A percentile compares a stretch with the other conserved stretches of the same genome.
Evolutionary conservation across 176 grass and related monocot species (phyloP).

Genomic region (Bothriochloa decipiens): DNA sequence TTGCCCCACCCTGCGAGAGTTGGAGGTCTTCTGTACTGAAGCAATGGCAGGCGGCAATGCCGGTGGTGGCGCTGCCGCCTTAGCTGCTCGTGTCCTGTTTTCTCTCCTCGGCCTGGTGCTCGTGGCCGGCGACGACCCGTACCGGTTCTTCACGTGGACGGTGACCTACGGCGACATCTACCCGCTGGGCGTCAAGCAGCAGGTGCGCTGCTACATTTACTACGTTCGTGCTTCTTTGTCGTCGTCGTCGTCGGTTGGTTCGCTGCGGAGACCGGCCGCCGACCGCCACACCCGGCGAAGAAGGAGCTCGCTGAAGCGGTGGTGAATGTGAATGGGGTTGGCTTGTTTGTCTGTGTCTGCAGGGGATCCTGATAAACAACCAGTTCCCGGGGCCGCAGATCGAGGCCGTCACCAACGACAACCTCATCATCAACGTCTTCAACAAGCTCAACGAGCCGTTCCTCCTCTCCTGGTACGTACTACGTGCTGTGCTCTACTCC

Average conservation of each 20-base stretch:
- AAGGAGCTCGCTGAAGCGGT: not conserved
- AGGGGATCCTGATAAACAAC: slow-evolving; percentile 91
- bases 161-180: slow-evolving; percentile 81
- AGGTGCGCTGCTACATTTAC: slow-evolving; percentile 41
- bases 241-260: not conserved
- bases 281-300: not conserved
- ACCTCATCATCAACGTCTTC: slow-evolving; percentile 88
- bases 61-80: slow-evolving; percentile 5
- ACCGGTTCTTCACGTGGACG: slow-evolving; percentile 94
- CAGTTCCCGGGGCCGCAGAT: slow-evolving; percentile 95
- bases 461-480: slow-evolving; percentile 85
- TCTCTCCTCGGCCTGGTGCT: slow-evolving; percentile 28
- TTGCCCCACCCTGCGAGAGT: not conserved
- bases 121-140: slow-evolving; percentile 68
- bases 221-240: not conserved
- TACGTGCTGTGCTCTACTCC: not conserved
- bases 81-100: not conserved
- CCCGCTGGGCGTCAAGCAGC: slow-evolving; percentile 86
- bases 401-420: slow-evolving; percentile 93
- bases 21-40: not conserved
- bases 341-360: not conserved
- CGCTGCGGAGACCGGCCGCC: not conserved
- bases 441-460: slow-evolving; percentile 91
- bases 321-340: not conserved
- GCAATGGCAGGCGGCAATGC: slow-evolving; percentile 41